Evolutionary conservation across 2,329 filamentous ascomycete genomes (phyloP).

Genomic region (Penicillium sp.): DNA sequence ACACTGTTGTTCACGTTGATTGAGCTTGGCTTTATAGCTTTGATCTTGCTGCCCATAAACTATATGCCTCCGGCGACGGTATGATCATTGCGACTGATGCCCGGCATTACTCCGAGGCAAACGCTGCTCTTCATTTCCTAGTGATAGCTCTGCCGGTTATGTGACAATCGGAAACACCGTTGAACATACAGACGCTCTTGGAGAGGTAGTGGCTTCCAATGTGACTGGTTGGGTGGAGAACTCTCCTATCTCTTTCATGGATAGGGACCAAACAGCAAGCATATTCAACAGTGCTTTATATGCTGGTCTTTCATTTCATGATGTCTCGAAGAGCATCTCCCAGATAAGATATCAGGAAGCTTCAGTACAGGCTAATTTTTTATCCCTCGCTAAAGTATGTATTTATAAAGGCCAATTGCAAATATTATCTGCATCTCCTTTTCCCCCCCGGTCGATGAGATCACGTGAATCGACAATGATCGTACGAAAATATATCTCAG

Average conservation of each 20-base stretch:
- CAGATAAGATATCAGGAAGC: too few relatives aligned
- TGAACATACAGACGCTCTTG: constrained; percentile 31
- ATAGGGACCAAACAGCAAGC: constrained; percentile 20
- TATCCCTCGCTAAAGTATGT: not conserved
- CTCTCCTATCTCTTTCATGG: constrained; percentile 25
- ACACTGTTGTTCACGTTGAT: constrained; percentile 26
- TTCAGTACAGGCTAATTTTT: too few relatives aligned
- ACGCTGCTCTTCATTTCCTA: constrained; percentile 33
- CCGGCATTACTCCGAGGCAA: constrained; percentile 29
- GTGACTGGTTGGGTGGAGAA: constrained; percentile 25
- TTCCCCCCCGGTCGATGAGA: too few relatives aligned
- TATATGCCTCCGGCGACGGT: constrained; percentile 35
- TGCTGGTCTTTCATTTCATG: constrained; percentile 22
- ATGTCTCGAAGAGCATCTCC: too few relatives aligned
- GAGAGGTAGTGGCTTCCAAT: constrained; percentile 24
- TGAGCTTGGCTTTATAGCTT: constrained; percentile 29
- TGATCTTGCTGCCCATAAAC: constrained; percentile 25
- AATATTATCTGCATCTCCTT: too few relatives aligned
- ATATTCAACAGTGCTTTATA: constrained; percentile 18
- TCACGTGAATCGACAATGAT: too few relatives aligned
- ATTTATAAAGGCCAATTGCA: too few relatives aligned
- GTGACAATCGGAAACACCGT: constrained; percentile 27
- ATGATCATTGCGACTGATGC: constrained; percentile 26
- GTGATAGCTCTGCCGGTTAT: constrained; percentile 30
- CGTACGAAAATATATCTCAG: too few relatives aligned